Conservation (phyloP, 2,329 filamentous ascomycete species). For the Epichloe gansuensis region DNA sequence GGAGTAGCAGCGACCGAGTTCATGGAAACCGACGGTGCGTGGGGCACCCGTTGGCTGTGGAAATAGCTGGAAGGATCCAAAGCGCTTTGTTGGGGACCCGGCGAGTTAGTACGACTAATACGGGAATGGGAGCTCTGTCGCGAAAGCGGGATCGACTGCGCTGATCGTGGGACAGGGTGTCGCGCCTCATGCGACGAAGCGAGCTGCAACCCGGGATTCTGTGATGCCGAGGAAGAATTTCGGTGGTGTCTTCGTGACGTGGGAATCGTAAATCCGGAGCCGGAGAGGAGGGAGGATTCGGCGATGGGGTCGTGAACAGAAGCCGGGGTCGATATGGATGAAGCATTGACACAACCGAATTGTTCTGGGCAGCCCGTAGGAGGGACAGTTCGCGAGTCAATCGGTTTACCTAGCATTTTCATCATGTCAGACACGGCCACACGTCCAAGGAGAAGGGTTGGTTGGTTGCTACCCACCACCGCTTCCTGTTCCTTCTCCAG, state of each 20-base stretch:
- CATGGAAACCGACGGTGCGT: conserved; percentile 19
- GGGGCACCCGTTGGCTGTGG: conserved; percentile 32
- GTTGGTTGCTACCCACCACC: conserved; percentile 46
- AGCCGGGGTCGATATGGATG: conserved; percentile 45
- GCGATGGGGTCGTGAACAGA: conserved; percentile 35
- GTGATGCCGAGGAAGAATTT: conserved; percentile 46
- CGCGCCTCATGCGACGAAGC: conserved; percentile 25
- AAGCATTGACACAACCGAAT: conserved; percentile 53
- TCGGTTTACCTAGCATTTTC: conserved; percentile 61
- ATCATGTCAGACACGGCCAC: not conserved
- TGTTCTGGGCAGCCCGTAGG: conserved; percentile 61
- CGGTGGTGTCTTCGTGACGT: conserved; percentile 43
- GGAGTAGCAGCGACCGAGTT: conserved; percentile 30
- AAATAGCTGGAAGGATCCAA: conserved; percentile 33
- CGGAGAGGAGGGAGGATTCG: conserved; percentile 42
- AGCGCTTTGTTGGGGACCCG: conserved; percentile 32
- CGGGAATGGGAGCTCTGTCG: conserved; percentile 44
- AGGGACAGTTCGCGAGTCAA: conserved; percentile 78
- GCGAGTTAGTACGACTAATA: conserved; percentile 39
- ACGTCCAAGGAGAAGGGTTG: too few relatives aligned
- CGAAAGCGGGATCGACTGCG: conserved; percentile 32
- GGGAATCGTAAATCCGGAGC: conserved; percentile 46
- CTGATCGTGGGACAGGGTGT: conserved; percentile 33
- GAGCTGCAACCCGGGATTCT: conserved; percentile 29
- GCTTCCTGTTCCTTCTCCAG: conserved; percentile 94